phyloP scores from a whole-genome alignment of 2,329 filamentous ascomycete genomes.

The Fusarium sp. region DNA sequence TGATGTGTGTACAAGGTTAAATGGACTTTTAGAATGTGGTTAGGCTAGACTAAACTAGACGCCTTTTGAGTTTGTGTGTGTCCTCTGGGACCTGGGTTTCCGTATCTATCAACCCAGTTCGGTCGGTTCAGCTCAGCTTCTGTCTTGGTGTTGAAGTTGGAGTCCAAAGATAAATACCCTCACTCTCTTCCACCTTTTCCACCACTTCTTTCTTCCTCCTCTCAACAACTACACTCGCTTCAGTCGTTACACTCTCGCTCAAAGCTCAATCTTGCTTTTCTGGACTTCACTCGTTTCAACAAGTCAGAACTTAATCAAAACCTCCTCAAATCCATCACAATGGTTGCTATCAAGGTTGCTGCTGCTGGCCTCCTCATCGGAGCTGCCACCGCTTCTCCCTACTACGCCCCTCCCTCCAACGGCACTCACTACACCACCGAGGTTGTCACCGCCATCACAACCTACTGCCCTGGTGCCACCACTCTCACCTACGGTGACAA shows the following conservation, averaged over 20 bases:
- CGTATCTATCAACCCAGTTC: neutral
- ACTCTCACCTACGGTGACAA: conserved; percentile 68
- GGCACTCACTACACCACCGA: conserved; percentile 65
- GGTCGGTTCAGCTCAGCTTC: neutral
- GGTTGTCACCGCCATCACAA: conserved; percentile 72
- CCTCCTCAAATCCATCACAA: conserved; percentile 9
- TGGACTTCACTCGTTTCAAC: conserved; percentile 26
- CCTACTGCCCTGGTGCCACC: conserved; percentile 76
- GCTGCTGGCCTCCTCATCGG: conserved; percentile 32
- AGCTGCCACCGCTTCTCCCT: conserved; percentile 19
- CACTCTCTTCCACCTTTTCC: conserved; percentile 1
- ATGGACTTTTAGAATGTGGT: neutral
- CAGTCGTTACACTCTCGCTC: conserved; percentile 27
- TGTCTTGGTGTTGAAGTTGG: neutral
- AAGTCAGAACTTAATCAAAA: conserved; percentile 4
- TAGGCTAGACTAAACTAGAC: conserved; percentile 1
- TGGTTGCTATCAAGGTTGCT: conserved; percentile 24
- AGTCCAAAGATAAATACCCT: conserved; percentile 26
- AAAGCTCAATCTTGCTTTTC: conserved; percentile 3
- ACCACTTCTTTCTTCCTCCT: neutral
- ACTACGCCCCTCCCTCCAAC: conserved; percentile 12
- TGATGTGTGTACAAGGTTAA: neutral
- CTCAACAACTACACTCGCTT: conserved; percentile 31
- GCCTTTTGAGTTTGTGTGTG: neutral
- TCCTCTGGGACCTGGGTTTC: neutral